phyloP scores from a whole-genome alignment of 768 basidiomycete genomes.

The Trametes cinnabarina region DNA sequence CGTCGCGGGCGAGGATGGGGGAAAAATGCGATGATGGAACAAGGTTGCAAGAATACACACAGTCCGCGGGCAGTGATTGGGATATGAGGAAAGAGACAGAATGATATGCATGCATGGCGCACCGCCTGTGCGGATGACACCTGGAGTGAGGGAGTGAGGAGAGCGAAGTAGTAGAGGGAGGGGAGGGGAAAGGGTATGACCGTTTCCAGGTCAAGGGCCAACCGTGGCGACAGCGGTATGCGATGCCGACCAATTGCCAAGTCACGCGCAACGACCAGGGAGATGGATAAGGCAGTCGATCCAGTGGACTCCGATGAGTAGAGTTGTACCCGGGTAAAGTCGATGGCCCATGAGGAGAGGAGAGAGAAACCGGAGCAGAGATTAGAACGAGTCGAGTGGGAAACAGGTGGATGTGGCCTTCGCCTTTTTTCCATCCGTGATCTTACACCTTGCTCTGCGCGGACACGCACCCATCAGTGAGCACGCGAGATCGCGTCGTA shows the following conservation, averaged over 20 bases:
- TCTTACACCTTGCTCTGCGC: background rate
- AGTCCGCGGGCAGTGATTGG: conserved; percentile 8
- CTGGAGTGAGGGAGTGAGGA: background rate
- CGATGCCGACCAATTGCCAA: background rate
- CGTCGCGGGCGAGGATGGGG: background rate
- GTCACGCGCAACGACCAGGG: background rate
- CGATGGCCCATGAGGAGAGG: conserved; percentile 10
- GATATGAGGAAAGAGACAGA: conserved; percentile 11
- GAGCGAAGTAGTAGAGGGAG: background rate
- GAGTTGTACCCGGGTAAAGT: background rate
- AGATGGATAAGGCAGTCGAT: background rate
- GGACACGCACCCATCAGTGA: no score
- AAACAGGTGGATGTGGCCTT: conserved; percentile 10
- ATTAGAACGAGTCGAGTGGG: background rate
- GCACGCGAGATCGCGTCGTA: no score
- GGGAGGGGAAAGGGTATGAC: background rate
- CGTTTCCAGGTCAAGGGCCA: background rate
- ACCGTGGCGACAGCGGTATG: background rate
- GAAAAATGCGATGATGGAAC: conserved; percentile 9
- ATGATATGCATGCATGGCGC: conserved; percentile 16
- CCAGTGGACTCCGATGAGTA: background rate
- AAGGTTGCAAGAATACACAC: conserved; percentile 20
- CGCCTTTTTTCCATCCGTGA: conserved; percentile 15
- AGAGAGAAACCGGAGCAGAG: no score
- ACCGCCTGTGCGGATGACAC: conserved; percentile 16